Conservation (phyloP, 2,329 filamentous ascomycete species). For the Penicillium polonicum region DNA sequence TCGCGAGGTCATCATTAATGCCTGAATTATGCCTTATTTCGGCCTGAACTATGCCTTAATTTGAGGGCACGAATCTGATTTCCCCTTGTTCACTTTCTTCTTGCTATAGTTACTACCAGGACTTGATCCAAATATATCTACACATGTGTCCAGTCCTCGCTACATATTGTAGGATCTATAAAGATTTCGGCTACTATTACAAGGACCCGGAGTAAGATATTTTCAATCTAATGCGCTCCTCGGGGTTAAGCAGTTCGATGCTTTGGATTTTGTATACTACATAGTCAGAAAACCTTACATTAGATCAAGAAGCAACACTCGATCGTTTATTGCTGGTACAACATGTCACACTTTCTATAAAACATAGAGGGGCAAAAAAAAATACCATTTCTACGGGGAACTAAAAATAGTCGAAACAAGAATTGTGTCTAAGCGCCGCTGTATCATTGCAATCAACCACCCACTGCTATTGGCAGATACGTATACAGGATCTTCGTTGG, state of each 20-base stretch:
- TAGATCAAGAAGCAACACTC: no score
- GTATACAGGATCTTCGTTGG: no score
- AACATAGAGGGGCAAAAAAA: no score
- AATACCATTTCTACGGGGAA: background rate
- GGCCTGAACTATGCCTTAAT: background rate
- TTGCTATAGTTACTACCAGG: background rate
- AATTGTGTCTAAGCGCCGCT: background rate
- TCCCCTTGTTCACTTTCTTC: background rate
- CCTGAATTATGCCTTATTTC: background rate
- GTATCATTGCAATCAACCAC: background rate
- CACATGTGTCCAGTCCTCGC: background rate
- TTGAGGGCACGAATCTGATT: background rate
- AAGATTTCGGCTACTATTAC: background rate
- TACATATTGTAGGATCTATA: background rate
- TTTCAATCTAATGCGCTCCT: no score
- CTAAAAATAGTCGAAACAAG: background rate
- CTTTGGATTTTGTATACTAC: no score
- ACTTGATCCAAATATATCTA: no score
- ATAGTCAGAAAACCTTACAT: no score
- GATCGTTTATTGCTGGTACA: no score
- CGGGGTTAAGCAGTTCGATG: no score
- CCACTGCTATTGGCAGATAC: no score
- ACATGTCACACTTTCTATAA: no score
- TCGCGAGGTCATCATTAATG: background rate
- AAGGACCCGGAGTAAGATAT: background rate